Evolutionary conservation across 495 filamentous ascomycete genomes (phyloP).

Genomic region (Annulohypoxylon moriforme): DNA sequence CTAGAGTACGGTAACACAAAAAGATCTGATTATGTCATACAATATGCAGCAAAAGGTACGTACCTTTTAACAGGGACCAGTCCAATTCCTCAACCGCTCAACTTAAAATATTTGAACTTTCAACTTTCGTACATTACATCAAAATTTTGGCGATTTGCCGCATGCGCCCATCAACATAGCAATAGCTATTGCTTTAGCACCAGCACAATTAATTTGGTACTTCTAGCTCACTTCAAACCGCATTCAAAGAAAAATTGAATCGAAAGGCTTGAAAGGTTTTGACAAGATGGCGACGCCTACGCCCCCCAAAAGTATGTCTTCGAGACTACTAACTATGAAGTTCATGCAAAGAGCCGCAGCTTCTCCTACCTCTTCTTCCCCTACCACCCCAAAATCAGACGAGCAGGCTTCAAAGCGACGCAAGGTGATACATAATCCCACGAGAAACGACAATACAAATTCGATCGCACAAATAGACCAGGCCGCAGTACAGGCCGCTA

Average conservation of each 20-base stretch:
- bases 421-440: constrained; percentile 51
- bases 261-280: constrained; percentile 29
- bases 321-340: constrained; percentile 93
- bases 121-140: not conserved
- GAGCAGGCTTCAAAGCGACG: constrained; percentile 65
- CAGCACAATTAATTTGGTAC: not conserved
- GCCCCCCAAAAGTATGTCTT: constrained; percentile 81
- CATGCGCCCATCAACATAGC: not conserved
- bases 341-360: constrained; percentile 96
- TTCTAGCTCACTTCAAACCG: not conserved
- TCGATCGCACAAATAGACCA: constrained; percentile 54
- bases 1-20: not conserved
- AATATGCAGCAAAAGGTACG: not conserved
- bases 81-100: not conserved
- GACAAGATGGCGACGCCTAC: constrained; percentile 53
- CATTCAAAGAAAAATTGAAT: not conserved
- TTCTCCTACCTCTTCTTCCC: constrained; percentile 56
- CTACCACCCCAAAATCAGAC: constrained; percentile 54
- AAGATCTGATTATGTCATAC: not conserved
- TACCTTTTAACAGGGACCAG: not conserved
- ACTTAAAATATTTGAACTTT: not conserved
- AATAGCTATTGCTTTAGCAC: not conserved
- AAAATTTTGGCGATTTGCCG: not conserved
- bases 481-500: constrained; percentile 70
- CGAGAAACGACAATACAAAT: constrained; percentile 38